phyloP scores from a whole-genome alignment of 495 filamentous ascomycete genomes.

The Aspergillus homomorphus region DNA sequence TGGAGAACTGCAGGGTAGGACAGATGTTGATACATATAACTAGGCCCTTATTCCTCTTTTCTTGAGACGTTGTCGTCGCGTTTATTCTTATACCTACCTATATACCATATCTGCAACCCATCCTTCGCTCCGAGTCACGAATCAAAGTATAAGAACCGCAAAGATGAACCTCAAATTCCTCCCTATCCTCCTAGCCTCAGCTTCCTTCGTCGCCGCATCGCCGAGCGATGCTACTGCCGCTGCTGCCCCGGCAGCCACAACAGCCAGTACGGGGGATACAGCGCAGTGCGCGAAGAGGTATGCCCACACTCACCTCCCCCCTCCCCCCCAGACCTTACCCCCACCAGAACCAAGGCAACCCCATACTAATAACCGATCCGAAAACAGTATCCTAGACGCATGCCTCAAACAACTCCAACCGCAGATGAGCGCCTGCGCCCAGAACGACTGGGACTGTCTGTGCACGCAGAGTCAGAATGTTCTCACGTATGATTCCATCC shows the following conservation, averaged over 20 bases:
- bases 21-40: too few species aligned
- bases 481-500: constrained; percentile 23
- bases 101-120: too few species aligned
- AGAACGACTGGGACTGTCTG: constrained; percentile 31
- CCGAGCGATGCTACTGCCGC: constrained; percentile 4
- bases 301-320: background rate
- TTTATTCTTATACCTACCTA: too few species aligned
- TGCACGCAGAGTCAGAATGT: constrained; percentile 32
- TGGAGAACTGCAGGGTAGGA: too few species aligned
- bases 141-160: background rate
- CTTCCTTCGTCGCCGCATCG: constrained; percentile 12
- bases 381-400: constrained; percentile 29
- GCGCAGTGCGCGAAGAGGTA: constrained; percentile 13
- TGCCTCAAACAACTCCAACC: constrained; percentile 25
- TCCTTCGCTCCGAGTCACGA: too few species aligned
- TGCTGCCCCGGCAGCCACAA: background rate
- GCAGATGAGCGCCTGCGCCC: constrained; percentile 24
- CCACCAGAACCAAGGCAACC: background rate
- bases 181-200: constrained; percentile 7
- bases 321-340: constrained; percentile 1
- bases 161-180: constrained; percentile 14
- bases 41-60: too few species aligned
- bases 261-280: constrained; percentile 1
- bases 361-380: background rate
- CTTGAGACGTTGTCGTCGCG: too few species aligned